phyloP scores from a whole-genome alignment of 495 filamentous ascomycete species.

The Jackrogersella minutella region DNA sequence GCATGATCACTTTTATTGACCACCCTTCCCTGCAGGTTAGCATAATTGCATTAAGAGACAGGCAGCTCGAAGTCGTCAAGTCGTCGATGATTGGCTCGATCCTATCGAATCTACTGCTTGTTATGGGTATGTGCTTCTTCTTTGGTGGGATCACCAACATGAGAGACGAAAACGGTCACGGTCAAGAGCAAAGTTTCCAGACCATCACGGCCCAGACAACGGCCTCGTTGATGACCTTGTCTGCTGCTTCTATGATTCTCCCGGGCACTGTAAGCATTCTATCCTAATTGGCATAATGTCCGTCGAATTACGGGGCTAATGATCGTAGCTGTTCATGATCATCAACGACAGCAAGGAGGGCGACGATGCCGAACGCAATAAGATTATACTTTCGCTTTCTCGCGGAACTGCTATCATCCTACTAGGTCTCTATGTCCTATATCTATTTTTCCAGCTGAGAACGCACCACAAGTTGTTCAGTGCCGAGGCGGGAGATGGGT shows the following conservation, averaged over 20 bases:
- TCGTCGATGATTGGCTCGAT: constrained; percentile 98
- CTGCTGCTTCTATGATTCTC: constrained; percentile 90
- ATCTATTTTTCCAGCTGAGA: constrained; percentile 88
- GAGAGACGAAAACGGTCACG: constrained; percentile 50
- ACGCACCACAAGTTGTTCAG: constrained; percentile 86
- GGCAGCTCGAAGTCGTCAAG: constrained; percentile 94
- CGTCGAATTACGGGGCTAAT: constrained; percentile 14
- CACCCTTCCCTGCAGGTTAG: constrained; percentile 71
- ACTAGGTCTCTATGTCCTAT: constrained; percentile 85
- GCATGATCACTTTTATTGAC: constrained; percentile 30
- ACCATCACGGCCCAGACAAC: constrained; percentile 91
- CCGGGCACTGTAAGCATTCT: constrained; percentile 76
- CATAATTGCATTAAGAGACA: constrained; percentile 85
- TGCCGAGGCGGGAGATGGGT: constrained; percentile 55
- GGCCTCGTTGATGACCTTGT: constrained; percentile 93
- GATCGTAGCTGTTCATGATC: constrained; percentile 53
- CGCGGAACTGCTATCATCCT: constrained; percentile 91
- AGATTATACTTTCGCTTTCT: constrained; percentile 82
- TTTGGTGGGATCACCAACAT: constrained; percentile 76
- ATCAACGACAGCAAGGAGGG: constrained; percentile 45
- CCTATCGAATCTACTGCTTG: constrained; percentile 92
- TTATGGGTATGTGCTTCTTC: constrained; percentile 96
- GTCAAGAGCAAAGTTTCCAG: constrained; percentile 79
- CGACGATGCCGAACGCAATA: constrained; percentile 53
- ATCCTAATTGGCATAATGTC: neutral